Evolutionary conservation across 1,139 yeast species (phyloP).

Genomic region (Blastobotrys indianensis): DNA sequence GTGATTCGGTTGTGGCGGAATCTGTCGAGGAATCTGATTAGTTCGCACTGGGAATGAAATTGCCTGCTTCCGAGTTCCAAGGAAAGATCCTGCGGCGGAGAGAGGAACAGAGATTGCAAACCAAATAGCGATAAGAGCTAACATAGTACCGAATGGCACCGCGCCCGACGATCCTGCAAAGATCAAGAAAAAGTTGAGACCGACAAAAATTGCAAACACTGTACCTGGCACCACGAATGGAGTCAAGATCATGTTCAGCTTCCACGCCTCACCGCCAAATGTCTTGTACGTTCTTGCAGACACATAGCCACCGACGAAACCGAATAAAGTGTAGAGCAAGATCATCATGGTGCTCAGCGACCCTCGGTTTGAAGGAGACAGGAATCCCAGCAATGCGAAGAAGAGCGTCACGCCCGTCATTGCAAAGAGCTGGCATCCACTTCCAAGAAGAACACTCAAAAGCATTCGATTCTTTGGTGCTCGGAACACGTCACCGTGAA

Average conservation of each 20-base stretch:
- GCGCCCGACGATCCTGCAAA: conserved; percentile 86
- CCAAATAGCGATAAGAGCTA: conserved; percentile 80
- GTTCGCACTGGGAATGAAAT: conserved; percentile 74
- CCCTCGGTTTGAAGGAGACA: conserved; percentile 94
- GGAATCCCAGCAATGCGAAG: conserved; percentile 81
- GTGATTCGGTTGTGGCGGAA: conserved; percentile 87
- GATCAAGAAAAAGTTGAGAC: conserved; percentile 77
- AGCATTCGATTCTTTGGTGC: conserved; percentile 68
- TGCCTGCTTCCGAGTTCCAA: conserved; percentile 62
- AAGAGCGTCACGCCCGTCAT: conserved; percentile 71
- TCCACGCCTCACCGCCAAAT: conserved; percentile 92
- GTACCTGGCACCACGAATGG: conserved; percentile 81
- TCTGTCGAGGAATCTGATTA: conserved; percentile 87
- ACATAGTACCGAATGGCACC: conserved; percentile 85
- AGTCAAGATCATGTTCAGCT: conserved; percentile 71
- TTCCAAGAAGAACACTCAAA: conserved; percentile 76
- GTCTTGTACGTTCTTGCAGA: conserved; percentile 81
- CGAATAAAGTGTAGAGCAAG: conserved; percentile 70
- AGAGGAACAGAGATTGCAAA: conserved; percentile 79
- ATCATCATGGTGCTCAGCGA: conserved; percentile 87
- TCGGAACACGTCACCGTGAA: conserved; percentile 93
- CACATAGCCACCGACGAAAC: conserved; percentile 78
- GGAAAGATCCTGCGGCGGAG: conserved; percentile 70
- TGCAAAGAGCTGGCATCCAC: conserved; percentile 77
- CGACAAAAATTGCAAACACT: conserved; percentile 56